Conservation (phyloP, 2,329 filamentous ascomycete species). For the Microascus cirrosus region DNA sequence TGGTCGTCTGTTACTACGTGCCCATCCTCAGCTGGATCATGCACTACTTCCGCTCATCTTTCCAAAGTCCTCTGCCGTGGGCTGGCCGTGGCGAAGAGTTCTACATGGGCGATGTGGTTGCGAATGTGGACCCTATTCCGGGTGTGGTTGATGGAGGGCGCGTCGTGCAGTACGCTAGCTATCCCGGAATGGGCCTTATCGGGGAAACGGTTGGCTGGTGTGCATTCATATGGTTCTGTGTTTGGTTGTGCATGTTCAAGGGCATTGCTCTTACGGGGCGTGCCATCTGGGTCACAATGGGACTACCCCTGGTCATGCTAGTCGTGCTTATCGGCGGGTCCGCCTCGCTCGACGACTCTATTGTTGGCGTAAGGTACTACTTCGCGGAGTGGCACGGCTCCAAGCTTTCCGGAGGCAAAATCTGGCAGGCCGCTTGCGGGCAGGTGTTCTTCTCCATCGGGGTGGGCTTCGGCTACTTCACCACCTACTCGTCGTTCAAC, state of each 20-base stretch:
- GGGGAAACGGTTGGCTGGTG: slow-evolving; percentile 43
- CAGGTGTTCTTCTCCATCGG: slow-evolving; percentile 29
- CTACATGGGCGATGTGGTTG: slow-evolving; percentile 29
- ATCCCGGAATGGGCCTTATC: slow-evolving; percentile 29
- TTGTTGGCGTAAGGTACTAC: slow-evolving; percentile 32
- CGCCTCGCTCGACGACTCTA: slow-evolving; percentile 37
- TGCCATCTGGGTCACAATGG: slow-evolving; percentile 47
- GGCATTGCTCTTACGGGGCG: slow-evolving; percentile 42
- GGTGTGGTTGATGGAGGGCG: slow-evolving; percentile 19
- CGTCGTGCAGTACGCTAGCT: slow-evolving; percentile 26
- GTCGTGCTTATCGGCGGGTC: slow-evolving; percentile 38
- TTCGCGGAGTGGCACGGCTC: slow-evolving; percentile 26
- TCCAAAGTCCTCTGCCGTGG: slow-evolving; percentile 41
- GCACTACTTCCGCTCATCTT: slow-evolving; percentile 42
- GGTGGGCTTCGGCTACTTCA: slow-evolving; percentile 44
- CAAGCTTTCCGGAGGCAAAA: slow-evolving; percentile 30
- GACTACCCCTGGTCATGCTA: slow-evolving; percentile 39
- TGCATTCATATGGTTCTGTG: slow-evolving; percentile 42
- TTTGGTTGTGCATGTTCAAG: slow-evolving; percentile 46
- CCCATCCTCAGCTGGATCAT: slow-evolving; percentile 44
- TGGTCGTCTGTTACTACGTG: slow-evolving; percentile 41
- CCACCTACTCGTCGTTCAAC: slow-evolving; percentile 44
- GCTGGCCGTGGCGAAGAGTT: slow-evolving; percentile 30
- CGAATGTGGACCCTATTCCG: slow-evolving; percentile 21
- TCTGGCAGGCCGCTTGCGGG: slow-evolving; percentile 43